Evolutionary conservation across 2,329 filamentous ascomycete species (phyloP), one percentile per base, ranked within the genome.

Genomic region (Fusarium duplospermum): DNA sequence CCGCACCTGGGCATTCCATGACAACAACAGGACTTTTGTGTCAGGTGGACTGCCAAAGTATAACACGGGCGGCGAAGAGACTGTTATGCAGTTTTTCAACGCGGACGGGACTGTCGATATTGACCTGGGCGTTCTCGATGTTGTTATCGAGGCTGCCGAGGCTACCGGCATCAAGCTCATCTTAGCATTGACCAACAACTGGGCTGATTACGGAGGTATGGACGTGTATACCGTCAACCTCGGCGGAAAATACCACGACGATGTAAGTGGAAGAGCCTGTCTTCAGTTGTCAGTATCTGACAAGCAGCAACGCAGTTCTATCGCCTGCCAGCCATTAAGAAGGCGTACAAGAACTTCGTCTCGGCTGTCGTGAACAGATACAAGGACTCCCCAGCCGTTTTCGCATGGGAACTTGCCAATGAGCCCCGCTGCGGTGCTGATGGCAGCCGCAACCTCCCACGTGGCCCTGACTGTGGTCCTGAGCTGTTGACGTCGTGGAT

Each of bases 331-430:
- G 80, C 80, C 29, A 89, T 89, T 79, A 88, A 88, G 75, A 80
- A 83, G 4, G 86, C 86, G 1, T 89, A 83, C 77, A 89, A 89
- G 74, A 85, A 83, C 57, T 93, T 93, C 78, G 87, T 93, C 77
- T 83, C 87, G 58, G 83, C 84, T 0, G 85, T 93, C 8, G 87
- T 93, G 3, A 87, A 82, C 22, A 85, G 91, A 13, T 93, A 92
- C 82, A 87, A 84, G 54, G 83, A 85, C 70, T 91, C 89, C 0
- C 82, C 88, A 0, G 87, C 91, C 0, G 86, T 93, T 56, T 89
- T 93, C 72, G 89, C 90, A 0, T 93, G 91, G 91, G 91, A 93
- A 76, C 83, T 93, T 2, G 89, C 86, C 66, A 93, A 93, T 73
- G 91, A 93, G 69, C 85, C 85, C 22, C 85, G 86, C 67, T 88